Evolutionary conservation across 2,329 filamentous ascomycete species (phyloP), one percentile per base, ranked within the genome.

Genomic region (Colletotrichum lindemuthianum): DNA sequence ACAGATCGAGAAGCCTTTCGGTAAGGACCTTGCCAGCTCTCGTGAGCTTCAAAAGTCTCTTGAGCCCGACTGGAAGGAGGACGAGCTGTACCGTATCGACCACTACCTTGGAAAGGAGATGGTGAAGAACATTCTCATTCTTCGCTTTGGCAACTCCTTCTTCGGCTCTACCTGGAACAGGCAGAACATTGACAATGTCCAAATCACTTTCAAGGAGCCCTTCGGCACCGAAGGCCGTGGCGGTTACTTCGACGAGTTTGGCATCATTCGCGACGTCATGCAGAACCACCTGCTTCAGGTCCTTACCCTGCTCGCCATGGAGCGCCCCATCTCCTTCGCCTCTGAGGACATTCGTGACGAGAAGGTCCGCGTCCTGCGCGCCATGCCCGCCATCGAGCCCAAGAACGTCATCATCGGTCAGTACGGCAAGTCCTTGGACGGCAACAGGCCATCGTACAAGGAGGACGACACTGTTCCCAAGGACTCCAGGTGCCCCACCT

Each of bases 331-430:
- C 75, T 98, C 95, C 10, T 99, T 99, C 86, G 97, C 96, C 44
- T 88, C 96, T 40, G 96, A 99, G 81, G 96, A 99, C 74, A 97
- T 99, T 71, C 93, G 96, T 76, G 96, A 99, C 77, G 96, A 99
- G 81, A 99, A 99, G 83, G 93, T 98, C 70, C 91, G 96, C 72
- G 96, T 99, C 24, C 89, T 99, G 63, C 91, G 96, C 71, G 92
- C 90, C 58, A 99, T 99, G 77, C 91, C 94, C 66, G 86, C 93
- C 44, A 97, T 99, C 72, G 94, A 98, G 83, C 95, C 96, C 72
- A 98, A 98, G 90, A 97, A 99, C 77, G 96, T 99, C 78, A 99
- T 99, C 76, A 99, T 99, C 73, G 96, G 96, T 68, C 96, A 99
- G 81, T 99, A 99, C 77, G 95, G 94, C 73, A 96, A 92, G 81